Evolutionary conservation across 2,329 filamentous ascomycete species (phyloP), one percentile per base, ranked within the genome.

Genomic region (Alternaria atra): DNA sequence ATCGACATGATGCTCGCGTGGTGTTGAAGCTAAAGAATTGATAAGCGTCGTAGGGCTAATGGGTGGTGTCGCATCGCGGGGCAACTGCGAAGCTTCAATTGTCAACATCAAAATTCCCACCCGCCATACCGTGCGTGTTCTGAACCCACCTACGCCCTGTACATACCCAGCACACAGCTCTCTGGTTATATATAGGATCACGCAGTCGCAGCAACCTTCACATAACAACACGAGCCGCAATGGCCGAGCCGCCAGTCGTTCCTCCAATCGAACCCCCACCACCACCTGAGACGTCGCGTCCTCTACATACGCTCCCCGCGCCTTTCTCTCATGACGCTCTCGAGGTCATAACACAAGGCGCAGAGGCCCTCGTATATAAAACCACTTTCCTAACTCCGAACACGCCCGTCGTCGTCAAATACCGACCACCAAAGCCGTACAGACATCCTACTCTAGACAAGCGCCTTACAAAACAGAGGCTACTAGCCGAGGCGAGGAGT

Each of bases 361-460:
- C 95, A 76, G 95, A 99, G 87, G 94, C 92, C 61, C 92, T 94
- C 67, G 88, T 99, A 75, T 98, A 96, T 87, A 90, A 89, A 79
- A 94, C 92, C 17, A 89, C 87, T 56, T 96, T 92, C 81, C 89
- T 97, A 55, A 78, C 85, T 1, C 86, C 91, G 39, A 77, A 84
- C 58, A 83, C 87, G 9, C 87, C 90, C 13, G 91, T 89, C 75
- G 92, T 94, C 1, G 87, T 98, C 64, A 99, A 99, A 82, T 89
- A 96, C 84, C 92, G 95, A 0, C 94, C 94, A 0, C 85, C 89
- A 27, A 99, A 99, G 82, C 88, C 91, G 27, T 99, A 97, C 86
- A 88, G 95, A 20, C 95, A 99, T 80, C 92, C 93, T 5, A 87
- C 87, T 20, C 92, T 99, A 74, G 95, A 99, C 80, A 87, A 88